These are phyloP conservation scores for Symbiodinium pilosum DNA, from an alignment of 73 alveolate species.

Conservation along the genomic window DNA sequence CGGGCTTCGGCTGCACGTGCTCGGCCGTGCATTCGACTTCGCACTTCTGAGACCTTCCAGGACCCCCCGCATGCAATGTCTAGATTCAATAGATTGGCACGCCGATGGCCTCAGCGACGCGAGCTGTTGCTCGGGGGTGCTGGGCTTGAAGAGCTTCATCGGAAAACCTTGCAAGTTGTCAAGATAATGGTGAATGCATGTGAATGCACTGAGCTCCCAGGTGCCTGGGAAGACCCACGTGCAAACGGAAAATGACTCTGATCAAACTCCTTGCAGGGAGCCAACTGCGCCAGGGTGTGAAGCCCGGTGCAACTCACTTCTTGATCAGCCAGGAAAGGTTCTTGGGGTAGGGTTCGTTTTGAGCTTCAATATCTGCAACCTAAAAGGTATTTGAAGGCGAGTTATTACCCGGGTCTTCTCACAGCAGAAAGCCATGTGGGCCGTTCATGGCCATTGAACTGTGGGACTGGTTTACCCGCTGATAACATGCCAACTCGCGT, in stretches of 20 bases:
- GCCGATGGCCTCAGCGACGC: conserved; percentile 47
- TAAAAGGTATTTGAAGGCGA: too few relatives aligned
- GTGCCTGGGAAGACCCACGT: neutral
- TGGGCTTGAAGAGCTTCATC: conserved; percentile 93
- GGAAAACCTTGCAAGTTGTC: neutral
- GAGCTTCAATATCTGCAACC: too few relatives aligned
- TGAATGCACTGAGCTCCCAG: too few relatives aligned
- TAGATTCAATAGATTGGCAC: neutral
- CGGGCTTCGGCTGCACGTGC: conserved; percentile 61
- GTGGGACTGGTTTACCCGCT: too few relatives aligned
- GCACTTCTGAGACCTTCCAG: conserved; percentile 48
- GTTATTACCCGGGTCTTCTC: too few relatives aligned
- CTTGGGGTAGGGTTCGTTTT: neutral
- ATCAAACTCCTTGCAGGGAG: neutral
- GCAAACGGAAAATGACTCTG: neutral
- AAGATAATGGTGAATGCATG: too few relatives aligned
- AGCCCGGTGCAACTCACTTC: neutral
- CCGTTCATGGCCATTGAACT: too few relatives aligned
- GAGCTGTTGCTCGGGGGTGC: conserved; percentile 81
- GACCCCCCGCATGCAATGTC: neutral
- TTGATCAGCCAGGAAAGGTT: neutral
- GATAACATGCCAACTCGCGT: too few relatives aligned
- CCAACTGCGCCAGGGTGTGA: neutral
- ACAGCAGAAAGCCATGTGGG: too few relatives aligned
- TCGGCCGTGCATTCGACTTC: conserved; percentile 82